Evolutionary conservation across 352 stramenopile genomes (phyloP).

Genomic region (Globisporangium recalcitrans): DNA sequence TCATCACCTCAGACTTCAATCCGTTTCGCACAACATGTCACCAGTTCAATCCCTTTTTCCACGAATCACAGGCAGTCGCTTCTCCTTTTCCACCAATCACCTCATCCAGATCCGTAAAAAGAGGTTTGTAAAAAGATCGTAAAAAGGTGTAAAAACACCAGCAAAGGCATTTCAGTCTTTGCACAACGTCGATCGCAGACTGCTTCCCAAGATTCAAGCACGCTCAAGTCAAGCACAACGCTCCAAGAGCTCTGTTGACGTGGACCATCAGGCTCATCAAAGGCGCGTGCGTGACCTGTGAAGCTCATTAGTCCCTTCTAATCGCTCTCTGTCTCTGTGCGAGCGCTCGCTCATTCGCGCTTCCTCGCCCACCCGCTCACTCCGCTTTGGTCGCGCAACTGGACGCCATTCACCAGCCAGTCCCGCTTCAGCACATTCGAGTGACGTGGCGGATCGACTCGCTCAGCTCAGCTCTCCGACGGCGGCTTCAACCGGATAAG

Average conservation of each 20-base stretch:
- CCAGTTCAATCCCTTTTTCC: neutral
- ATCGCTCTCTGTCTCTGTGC: neutral
- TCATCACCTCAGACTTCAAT: neutral
- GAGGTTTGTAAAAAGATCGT: neutral
- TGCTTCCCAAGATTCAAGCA: conserved; percentile 3
- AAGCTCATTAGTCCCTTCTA: conserved; percentile 4
- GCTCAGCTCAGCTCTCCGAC: conserved; percentile 7
- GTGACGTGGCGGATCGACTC: neutral
- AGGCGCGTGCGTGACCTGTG: neutral
- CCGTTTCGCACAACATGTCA: neutral
- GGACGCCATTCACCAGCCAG: neutral
- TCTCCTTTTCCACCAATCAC: neutral
- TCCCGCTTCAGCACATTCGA: neutral
- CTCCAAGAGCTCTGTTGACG: neutral
- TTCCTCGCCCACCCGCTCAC: neutral
- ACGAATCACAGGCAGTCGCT: neutral
- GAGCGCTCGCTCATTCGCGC: neutral
- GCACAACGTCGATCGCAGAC: neutral
- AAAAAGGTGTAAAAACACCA: neutral
- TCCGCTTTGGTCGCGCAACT: neutral
- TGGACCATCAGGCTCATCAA: neutral
- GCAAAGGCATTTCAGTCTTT: neutral
- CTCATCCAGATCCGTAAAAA: neutral
- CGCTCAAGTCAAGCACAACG: neutral
- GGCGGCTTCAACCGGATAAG: neutral